These are phyloP conservation scores for Taphrina sp. DNA, from an alignment of 1,139 yeast genomes.

Conservation along the genomic window DNA sequence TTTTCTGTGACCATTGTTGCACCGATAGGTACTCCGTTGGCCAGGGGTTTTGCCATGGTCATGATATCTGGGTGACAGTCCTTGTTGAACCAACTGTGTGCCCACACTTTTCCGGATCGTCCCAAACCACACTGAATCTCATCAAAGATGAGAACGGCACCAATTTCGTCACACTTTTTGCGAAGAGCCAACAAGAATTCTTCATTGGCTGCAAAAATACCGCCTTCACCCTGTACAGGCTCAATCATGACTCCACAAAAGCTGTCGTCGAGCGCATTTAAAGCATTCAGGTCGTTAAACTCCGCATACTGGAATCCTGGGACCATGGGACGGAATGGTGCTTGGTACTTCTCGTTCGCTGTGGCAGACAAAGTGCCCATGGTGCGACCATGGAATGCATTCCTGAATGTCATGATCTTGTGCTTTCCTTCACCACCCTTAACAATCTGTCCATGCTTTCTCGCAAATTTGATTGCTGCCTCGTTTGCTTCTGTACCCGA, in stretches of 20 bases:
- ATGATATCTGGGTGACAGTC: constrained; percentile 86
- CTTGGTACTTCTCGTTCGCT: constrained; percentile 86
- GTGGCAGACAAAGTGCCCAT: constrained; percentile 92
- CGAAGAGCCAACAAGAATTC: constrained; percentile 68
- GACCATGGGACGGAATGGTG: constrained; percentile 82
- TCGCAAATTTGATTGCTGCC: constrained; percentile 93
- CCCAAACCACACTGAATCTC: constrained; percentile 98
- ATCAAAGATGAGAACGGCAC: constrained; percentile 80
- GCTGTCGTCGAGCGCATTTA: constrained; percentile 58
- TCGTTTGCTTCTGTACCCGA: constrained; percentile 98
- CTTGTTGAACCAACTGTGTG: constrained; percentile 66
- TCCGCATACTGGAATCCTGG: constrained; percentile 69
- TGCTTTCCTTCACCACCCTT: constrained; percentile 52
- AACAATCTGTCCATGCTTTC: constrained; percentile 69
- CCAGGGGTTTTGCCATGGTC: constrained; percentile 92
- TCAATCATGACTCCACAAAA: constrained; percentile 93
- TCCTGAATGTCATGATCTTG: constrained; percentile 79
- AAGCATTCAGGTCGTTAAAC: constrained; percentile 59
- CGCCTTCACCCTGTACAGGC: constrained; percentile 98
- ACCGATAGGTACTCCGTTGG: constrained; percentile 97
- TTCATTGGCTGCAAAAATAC: constrained; percentile 64
- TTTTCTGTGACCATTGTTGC: constrained; percentile 84
- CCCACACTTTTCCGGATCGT: constrained; percentile 90
- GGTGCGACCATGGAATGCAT: constrained; percentile 92
- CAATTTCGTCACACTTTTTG: constrained; percentile 63